These are phyloP conservation scores for Diaporthe sp. DNA, from an alignment of 2,329 filamentous ascomycete species.

Conservation along the genomic window DNA sequence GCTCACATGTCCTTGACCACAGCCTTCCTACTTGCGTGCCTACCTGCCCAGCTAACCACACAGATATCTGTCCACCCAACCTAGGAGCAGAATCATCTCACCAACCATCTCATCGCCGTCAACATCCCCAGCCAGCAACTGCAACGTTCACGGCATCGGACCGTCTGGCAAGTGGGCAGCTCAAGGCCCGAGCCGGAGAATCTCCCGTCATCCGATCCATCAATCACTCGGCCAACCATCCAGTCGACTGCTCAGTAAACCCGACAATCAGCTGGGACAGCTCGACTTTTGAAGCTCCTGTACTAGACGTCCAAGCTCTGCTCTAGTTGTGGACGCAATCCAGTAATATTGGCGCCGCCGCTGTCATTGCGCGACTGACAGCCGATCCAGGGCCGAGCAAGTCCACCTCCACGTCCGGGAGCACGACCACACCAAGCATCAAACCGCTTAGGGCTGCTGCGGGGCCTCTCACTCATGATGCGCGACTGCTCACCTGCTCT, in stretches of 20 bases:
- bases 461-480: slow-evolving; percentile 18
- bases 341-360: background rate
- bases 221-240: background rate
- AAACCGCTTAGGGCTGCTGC: background rate
- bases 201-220: background rate
- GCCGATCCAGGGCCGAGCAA: slow-evolving; percentile 13
- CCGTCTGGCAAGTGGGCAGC: background rate
- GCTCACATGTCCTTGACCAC: background rate
- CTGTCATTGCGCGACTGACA: slow-evolving; percentile 5
- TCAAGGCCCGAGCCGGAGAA: background rate
- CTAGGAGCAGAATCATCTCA: background rate
- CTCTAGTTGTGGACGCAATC: background rate
- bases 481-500: background rate
- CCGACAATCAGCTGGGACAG: background rate
- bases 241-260: background rate
- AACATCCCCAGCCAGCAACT: background rate
- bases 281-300: background rate
- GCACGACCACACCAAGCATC: background rate
- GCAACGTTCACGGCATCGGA: background rate
- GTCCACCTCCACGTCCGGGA: slow-evolving; percentile 4
- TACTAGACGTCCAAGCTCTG: background rate
- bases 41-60: background rate
- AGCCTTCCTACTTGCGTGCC: background rate
- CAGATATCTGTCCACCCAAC: background rate
- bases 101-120: background rate